Evolutionary conservation across 1,139 yeast genomes (phyloP), one percentile per base, ranked within the genome.

Genomic region (Dujonia santamariae): DNA sequence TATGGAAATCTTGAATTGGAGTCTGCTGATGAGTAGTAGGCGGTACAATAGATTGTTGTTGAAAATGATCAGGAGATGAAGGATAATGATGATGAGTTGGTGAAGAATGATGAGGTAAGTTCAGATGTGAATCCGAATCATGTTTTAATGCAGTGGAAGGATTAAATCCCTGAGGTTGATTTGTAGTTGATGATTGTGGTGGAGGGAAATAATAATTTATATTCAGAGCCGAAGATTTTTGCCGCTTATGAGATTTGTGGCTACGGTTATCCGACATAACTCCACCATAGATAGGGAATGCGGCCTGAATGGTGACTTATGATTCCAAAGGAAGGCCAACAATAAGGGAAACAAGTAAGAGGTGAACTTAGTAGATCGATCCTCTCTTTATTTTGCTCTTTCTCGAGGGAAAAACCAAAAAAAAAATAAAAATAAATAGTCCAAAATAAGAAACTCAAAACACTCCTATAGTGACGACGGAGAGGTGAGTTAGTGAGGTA

Each of bases 171-270:
- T n/a, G n/a, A n/a, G n/a, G n/a, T n/a, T n/a, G n/a, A n/a, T n/a
- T n/a, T 26, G 29, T 8, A 19, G 19, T 19, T 22, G 33, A 23
- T 28, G n/a, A 30, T 9, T 36, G 37, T 17, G 32, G 42, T 18
- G 40, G 37, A 12, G 42, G 40, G 35, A 40, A 39, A 31, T 32
- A 37, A 26, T 39, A 41, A 26, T 31, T 37, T 15, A 54, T 46
- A 42, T 56, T 63, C 67, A 61, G 67, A 32, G 61, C 38, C 28
- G 66, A 62, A 38, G 68, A 62, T 45, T 65, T 65, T 53, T 64
- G 72, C 41, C 72, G 68, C 47, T 66, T 66, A 46, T 66, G 72
- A 25, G 64, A 45, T 47, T 54, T 50, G 38, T 47, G 31, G 15
- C 26, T 27, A 31, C 16, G 34, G 34, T 31, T 31, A 12, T 31